Evolutionary conservation across 2,329 filamentous ascomycete species (phyloP).

Genomic region (Colletotrichum sp.): DNA sequence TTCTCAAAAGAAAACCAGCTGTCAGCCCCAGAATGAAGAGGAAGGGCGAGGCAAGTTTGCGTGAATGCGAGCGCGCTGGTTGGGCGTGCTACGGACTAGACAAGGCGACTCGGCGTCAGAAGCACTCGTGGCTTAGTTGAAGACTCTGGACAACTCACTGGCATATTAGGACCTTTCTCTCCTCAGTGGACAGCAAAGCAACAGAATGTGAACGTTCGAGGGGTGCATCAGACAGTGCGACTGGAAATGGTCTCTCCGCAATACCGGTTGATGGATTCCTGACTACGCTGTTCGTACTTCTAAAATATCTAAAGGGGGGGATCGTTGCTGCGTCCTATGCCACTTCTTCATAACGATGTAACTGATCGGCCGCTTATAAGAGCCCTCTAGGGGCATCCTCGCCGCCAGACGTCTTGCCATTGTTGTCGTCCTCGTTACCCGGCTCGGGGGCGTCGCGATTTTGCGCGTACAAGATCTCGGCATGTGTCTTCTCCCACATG

Average conservation of each 20-base stretch:
- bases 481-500: background rate
- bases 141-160: accelerated
- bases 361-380: background rate
- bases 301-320: background rate
- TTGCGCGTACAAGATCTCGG: background rate
- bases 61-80: no score
- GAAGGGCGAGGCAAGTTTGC: background rate
- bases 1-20: background rate
- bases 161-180: background rate
- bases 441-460: background rate
- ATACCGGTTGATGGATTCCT: background rate
- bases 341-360: background rate
- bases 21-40: background rate
- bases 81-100: no score
- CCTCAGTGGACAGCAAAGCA: background rate
- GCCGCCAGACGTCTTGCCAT: background rate
- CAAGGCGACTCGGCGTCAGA: no score
- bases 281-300: background rate
- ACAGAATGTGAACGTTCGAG: background rate
- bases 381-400: background rate
- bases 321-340: background rate
- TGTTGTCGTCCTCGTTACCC: background rate
- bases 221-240: background rate
- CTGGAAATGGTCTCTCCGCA: background rate
- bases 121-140: accelerated